phyloP scores from a whole-genome alignment of 768 basidiomycete genomes.

The Podaxis pistillaris region DNA sequence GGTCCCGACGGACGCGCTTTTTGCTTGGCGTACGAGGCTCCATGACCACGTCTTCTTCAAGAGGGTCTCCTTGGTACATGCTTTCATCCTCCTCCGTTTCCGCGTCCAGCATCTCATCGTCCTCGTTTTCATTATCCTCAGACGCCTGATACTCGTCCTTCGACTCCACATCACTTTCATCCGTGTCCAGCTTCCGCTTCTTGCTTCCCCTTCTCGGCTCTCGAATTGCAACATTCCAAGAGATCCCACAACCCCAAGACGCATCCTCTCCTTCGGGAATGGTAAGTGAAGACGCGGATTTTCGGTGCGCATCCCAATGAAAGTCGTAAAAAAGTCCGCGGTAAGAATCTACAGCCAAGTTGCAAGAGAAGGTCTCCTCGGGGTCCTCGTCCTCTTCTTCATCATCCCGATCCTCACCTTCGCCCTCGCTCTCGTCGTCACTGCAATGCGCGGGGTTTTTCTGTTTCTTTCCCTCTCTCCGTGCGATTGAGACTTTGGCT shows the following conservation, averaged over 20 bases:
- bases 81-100: constrained; percentile 27
- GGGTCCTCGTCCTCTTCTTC: constrained; percentile 23
- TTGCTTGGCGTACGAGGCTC: constrained; percentile 25
- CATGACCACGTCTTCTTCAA: constrained; percentile 35
- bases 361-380: constrained; percentile 49
- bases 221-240: constrained; percentile 44
- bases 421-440: constrained; percentile 19
- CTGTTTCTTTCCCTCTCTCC: constrained; percentile 13
- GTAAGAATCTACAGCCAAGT: constrained; percentile 53
- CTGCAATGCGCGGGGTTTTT: constrained; percentile 14
- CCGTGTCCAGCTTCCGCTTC: constrained; percentile 14
- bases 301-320: constrained; percentile 52
- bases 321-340: constrained; percentile 65
- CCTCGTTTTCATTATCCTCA: constrained; percentile 30
- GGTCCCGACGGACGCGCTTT: constrained; percentile 11
- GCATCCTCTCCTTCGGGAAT: constrained; percentile 27
- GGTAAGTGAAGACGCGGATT: constrained; percentile 29
- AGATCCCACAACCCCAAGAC: constrained; percentile 37
- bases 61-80: constrained; percentile 26
- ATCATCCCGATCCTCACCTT: constrained; percentile 14
- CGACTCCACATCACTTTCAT: constrained; percentile 12
- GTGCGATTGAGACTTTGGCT: background rate
- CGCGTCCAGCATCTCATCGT: constrained; percentile 24
- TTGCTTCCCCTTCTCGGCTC: constrained; percentile 4
- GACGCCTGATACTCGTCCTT: constrained; percentile 25